Evolutionary conservation across 257 asterid species (phyloP).

Genomic region (Knoxia roxburghii): DNA sequence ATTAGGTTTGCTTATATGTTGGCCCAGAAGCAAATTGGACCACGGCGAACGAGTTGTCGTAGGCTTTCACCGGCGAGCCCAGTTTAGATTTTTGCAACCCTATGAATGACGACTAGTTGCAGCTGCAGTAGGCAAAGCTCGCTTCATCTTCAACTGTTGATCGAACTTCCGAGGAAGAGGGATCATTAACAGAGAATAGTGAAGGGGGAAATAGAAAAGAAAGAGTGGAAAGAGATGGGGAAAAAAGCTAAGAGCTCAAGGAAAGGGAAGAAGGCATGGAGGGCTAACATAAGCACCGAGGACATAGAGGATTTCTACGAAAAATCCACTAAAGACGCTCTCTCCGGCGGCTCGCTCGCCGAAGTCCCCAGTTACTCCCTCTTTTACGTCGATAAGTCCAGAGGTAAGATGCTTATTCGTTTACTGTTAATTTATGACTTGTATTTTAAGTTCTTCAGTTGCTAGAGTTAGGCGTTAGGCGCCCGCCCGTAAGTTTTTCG

Average conservation of each 20-base stretch:
- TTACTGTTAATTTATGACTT: neutral
- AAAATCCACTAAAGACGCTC: slow-evolving; percentile 85
- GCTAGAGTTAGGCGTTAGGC: too few species aligned
- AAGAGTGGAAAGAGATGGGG: slow-evolving; percentile 45
- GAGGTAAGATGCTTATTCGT: slow-evolving; percentile 39
- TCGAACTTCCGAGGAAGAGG: neutral
- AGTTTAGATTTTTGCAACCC: neutral
- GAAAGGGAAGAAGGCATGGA: slow-evolving; percentile 97
- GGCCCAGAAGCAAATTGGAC: neutral
- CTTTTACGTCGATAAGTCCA: slow-evolving; percentile 75
- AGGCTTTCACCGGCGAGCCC: neutral
- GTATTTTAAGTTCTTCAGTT: neutral
- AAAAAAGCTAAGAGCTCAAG: slow-evolving; percentile 74
- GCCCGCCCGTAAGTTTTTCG: neutral
- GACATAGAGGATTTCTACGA: slow-evolving; percentile 83
- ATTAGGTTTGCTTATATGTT: neutral
- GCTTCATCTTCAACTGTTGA: neutral
- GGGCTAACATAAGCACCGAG: slow-evolving; percentile 87
- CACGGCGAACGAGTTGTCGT: neutral
- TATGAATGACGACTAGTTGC: neutral
- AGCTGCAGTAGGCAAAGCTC: neutral
- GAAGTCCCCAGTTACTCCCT: slow-evolving; percentile 61
- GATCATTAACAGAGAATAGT: neutral
- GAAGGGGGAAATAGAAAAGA: neutral
- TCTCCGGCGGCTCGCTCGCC: slow-evolving; percentile 86